Evolutionary conservation across 495 filamentous ascomycete genomes (phyloP).

Genomic region (Letharia columbiana): DNA sequence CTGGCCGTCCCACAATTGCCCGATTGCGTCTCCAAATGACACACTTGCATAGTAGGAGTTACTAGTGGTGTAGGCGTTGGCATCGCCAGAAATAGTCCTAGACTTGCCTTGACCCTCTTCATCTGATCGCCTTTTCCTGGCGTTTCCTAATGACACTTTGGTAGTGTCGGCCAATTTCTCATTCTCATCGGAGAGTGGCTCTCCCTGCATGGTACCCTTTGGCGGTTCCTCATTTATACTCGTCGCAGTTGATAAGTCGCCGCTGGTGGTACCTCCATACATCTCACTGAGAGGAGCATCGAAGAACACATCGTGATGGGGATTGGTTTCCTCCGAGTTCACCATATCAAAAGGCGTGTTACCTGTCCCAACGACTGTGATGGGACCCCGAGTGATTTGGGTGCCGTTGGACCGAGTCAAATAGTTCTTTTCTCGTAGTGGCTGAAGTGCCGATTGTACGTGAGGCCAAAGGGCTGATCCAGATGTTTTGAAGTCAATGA

Average conservation of each 20-base stretch:
- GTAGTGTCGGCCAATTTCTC: background rate
- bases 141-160: background rate
- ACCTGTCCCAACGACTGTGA: conserved; percentile 40
- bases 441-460: conserved; percentile 35
- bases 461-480: conserved; percentile 32
- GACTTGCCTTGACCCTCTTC: conserved; percentile 17
- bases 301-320: conserved; percentile 44
- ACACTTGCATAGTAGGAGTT: conserved; percentile 45
- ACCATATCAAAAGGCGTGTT: conserved; percentile 41
- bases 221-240: background rate
- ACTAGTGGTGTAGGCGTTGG: conserved; percentile 28
- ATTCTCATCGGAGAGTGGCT: background rate
- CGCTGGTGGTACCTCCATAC: conserved; percentile 16
- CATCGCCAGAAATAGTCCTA: conserved; percentile 3
- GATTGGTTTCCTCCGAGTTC: conserved; percentile 28
- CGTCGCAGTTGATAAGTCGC: background rate
- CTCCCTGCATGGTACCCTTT: background rate
- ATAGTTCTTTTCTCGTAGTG: conserved; percentile 33
- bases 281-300: conserved; percentile 37
- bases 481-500: conserved; percentile 41
- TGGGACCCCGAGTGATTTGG: conserved; percentile 31
- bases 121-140: conserved; percentile 6
- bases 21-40: conserved; percentile 33
- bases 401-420: conserved; percentile 36
- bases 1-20: conserved; percentile 26